phyloP scores from a whole-genome alignment of 805 yeast species.

The Sugiyamaella americana region DNA sequence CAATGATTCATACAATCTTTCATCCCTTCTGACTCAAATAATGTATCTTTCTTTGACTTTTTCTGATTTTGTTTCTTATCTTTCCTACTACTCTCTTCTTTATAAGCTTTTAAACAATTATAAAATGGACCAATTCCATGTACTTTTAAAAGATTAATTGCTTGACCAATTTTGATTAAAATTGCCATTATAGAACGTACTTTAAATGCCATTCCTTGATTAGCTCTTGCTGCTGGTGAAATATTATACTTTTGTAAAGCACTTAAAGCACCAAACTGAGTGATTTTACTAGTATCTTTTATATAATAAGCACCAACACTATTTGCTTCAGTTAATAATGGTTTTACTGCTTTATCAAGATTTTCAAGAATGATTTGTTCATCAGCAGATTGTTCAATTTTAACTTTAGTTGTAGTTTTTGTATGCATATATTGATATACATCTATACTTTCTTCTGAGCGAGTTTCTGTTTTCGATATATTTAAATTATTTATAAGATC shows the following conservation, averaged over 20 bases:
- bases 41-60: constrained; percentile 50
- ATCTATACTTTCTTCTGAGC: constrained; percentile 82
- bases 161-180: constrained; percentile 63
- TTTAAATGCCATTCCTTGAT: constrained; percentile 20
- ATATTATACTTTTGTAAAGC: constrained; percentile 46
- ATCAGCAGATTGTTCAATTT: constrained; percentile 48
- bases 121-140: constrained; percentile 81
- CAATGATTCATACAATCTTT: constrained; percentile 5
- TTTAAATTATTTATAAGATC: constrained; percentile 65
- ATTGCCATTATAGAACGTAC: constrained; percentile 41
- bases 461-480: constrained; percentile 72
- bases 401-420: constrained; percentile 54
- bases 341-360: constrained; percentile 59
- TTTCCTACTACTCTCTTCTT: constrained; percentile 17
- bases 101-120: constrained; percentile 52
- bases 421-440: constrained; percentile 70
- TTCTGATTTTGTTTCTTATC: constrained; percentile 20
- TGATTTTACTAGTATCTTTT: constrained; percentile 60
- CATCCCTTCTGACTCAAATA: constrained; percentile 50
- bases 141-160: constrained; percentile 46
- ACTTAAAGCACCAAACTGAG: constrained; percentile 65
- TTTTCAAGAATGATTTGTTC: constrained; percentile 51
- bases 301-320: constrained; percentile 57
- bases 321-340: constrained; percentile 58
- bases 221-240: constrained; percentile 15